Evolutionary conservation across 129 eudicot species (phyloP).

Genomic region (Pittosporum tobira): DNA sequence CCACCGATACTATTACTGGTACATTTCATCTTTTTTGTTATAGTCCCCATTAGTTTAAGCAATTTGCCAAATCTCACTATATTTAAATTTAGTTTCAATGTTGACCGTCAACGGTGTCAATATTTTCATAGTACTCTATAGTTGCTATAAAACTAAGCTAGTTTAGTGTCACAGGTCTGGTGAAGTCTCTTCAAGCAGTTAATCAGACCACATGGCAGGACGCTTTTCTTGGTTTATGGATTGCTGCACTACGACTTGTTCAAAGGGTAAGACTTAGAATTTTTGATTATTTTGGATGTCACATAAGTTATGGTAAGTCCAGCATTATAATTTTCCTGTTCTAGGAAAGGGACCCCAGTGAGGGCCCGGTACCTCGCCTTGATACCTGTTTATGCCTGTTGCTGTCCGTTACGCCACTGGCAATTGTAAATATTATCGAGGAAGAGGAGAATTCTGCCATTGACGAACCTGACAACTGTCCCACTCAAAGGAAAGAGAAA

Average conservation of each 20-base stretch:
- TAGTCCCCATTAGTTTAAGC: neutral
- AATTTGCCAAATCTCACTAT: neutral
- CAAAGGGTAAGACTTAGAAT: constrained; percentile 57
- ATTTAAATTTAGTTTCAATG: neutral
- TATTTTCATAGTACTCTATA: neutral
- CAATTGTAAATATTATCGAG: constrained; percentile 57
- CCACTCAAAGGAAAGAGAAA: constrained; percentile 34
- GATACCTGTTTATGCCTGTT: constrained; percentile 91
- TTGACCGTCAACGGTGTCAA: neutral
- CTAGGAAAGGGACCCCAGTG: constrained; percentile 82
- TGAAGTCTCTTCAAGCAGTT: constrained; percentile 82
- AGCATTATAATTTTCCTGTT: neutral
- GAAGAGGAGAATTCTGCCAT: constrained; percentile 51
- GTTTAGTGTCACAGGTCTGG: constrained; percentile 47
- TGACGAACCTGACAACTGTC: constrained; percentile 31
- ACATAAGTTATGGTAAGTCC: too few relatives aligned
- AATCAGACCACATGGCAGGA: constrained; percentile 85
- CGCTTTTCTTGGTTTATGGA: constrained; percentile 81
- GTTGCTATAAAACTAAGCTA: constrained; percentile 6
- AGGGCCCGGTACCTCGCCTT: constrained; percentile 92
- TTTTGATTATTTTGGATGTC: constrained; percentile 4
- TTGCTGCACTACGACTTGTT: constrained; percentile 84
- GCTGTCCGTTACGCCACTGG: constrained; percentile 67
- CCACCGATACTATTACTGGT: constrained; percentile 83
- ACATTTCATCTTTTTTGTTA: neutral